A percentile compares a stretch with the other conserved stretches of the same genome.
These are phyloP conservation scores for Mycena citricolor DNA, from an alignment of 1,284 basidiomycete species.

Conservation along the genomic window DNA sequence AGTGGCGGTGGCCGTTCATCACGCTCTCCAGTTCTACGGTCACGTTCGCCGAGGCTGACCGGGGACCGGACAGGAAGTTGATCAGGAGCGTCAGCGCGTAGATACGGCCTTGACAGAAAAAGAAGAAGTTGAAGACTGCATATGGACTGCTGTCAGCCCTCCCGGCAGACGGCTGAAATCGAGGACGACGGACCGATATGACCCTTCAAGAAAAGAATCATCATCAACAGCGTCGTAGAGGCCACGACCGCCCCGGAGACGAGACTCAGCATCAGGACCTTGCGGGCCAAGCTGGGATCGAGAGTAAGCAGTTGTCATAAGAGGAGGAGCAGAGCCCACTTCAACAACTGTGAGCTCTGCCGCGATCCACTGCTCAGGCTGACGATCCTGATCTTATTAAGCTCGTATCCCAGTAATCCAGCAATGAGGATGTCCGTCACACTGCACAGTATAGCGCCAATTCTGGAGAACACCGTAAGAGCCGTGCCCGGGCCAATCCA, in stretches of 20 bases:
- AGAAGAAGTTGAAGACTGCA: conserved; percentile 18
- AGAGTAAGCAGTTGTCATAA: not conserved
- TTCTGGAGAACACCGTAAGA: not conserved
- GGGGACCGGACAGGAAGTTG: conserved; percentile 13
- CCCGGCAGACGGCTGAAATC: too few relatives aligned
- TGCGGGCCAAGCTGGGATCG: conserved; percentile 4
- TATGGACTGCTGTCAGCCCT: not conserved
- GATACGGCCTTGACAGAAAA: conserved; percentile 18
- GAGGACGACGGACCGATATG: conserved; percentile 1
- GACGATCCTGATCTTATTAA: conserved; percentile 4
- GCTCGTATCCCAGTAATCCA: conserved; percentile 9
- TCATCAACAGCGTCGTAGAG: conserved; percentile 14
- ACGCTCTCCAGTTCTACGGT: too few relatives aligned
- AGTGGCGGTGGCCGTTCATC: too few relatives aligned
- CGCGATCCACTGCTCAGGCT: not conserved
- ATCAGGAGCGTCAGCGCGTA: conserved; percentile 18
- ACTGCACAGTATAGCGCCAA: conserved; percentile 10
- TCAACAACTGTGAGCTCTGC: not conserved
- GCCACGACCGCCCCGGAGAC: conserved; percentile 17
- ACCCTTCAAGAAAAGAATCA: conserved; percentile 21
- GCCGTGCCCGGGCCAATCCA: not conserved
- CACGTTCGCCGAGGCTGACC: too few relatives aligned
- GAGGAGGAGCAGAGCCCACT: not conserved
- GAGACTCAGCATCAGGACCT: conserved; percentile 10
- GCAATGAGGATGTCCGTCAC: conserved; percentile 12